Evolutionary conservation across 2,329 filamentous ascomycete genomes (phyloP).

Genomic region (Dryadomyces quercus-mongolicae): DNA sequence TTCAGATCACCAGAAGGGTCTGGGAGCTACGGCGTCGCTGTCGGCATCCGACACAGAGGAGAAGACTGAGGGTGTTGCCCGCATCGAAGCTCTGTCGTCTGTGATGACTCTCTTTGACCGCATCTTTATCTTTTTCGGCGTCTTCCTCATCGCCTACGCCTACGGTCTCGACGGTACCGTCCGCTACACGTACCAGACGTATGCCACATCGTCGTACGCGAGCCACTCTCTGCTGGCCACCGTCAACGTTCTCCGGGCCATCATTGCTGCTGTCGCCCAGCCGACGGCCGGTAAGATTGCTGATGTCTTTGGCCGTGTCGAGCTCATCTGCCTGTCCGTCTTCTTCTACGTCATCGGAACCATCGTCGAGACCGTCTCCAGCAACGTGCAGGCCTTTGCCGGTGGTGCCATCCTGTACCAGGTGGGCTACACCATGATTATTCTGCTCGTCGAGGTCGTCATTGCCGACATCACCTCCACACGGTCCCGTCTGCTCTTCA

Average conservation of each 20-base stretch:
- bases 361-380: slow-evolving; percentile 40
- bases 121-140: slow-evolving; percentile 38
- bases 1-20: no score
- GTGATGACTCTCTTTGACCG: slow-evolving; percentile 39
- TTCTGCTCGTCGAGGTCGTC: slow-evolving; percentile 51
- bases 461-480: slow-evolving; percentile 53
- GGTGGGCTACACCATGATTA: slow-evolving; percentile 50
- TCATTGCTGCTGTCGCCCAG: slow-evolving; percentile 19
- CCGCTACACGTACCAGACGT: slow-evolving; percentile 41
- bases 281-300: slow-evolving; percentile 49
- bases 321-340: slow-evolving; percentile 42
- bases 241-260: slow-evolving; percentile 26
- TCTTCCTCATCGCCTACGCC: slow-evolving; percentile 52
- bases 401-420: slow-evolving; percentile 49
- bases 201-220: slow-evolving; percentile 36
- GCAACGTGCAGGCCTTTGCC: slow-evolving; percentile 35
- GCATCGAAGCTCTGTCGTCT: slow-evolving; percentile 43
- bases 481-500: slow-evolving; percentile 50
- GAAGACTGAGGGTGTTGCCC: slow-evolving; percentile 40
- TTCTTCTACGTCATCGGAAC: slow-evolving; percentile 28
- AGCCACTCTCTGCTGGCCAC: slow-evolving; percentile 44
- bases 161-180: slow-evolving; percentile 50
- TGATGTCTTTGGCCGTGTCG: slow-evolving; percentile 49
- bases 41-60: background rate
- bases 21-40: no score